These are phyloP conservation scores for Nakazawaea laoshanensis DNA, from an alignment of 805 yeast species.

Conservation along the genomic window DNA sequence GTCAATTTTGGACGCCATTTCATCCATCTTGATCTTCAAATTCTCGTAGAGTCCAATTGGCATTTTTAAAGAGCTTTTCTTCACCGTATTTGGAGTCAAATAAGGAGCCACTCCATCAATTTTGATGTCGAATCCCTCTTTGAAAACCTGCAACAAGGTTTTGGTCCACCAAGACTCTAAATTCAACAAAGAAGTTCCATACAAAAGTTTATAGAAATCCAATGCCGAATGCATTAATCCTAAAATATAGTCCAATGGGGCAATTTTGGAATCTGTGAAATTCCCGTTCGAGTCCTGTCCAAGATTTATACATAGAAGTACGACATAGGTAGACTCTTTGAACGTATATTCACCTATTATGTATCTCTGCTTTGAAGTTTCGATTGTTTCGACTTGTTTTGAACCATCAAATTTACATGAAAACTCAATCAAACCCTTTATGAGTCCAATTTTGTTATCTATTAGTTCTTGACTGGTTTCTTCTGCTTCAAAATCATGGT, in stretches of 20 bases:
- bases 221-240: too few relatives aligned
- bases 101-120: conserved; percentile 28
- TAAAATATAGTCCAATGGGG: too few relatives aligned
- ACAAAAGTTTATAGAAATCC: too few relatives aligned
- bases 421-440: conserved; percentile 8
- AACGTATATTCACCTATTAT: not conserved
- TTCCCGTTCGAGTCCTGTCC: too few relatives aligned
- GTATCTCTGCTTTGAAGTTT: conserved; percentile 8
- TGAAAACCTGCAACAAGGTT: not conserved
- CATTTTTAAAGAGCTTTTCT: conserved; percentile 19
- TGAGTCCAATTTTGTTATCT: conserved; percentile 8
- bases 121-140: conserved; percentile 14
- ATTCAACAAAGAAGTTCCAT: too few relatives aligned
- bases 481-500: not conserved
- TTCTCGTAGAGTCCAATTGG: conserved; percentile 23
- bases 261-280: too few relatives aligned
- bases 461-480: conserved; percentile 1
- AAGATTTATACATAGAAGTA: conserved; percentile 5
- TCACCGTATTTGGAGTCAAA: conserved; percentile 19
- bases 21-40: conserved; percentile 14
- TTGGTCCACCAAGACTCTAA: not conserved
- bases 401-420: conserved; percentile 6
- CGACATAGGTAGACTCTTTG: too few relatives aligned
- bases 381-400: conserved; percentile 2
- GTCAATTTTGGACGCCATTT: too few relatives aligned